Evolutionary conservation across 352 stramenopile genomes (phyloP).

Genomic region (Pythium monospermum): DNA sequence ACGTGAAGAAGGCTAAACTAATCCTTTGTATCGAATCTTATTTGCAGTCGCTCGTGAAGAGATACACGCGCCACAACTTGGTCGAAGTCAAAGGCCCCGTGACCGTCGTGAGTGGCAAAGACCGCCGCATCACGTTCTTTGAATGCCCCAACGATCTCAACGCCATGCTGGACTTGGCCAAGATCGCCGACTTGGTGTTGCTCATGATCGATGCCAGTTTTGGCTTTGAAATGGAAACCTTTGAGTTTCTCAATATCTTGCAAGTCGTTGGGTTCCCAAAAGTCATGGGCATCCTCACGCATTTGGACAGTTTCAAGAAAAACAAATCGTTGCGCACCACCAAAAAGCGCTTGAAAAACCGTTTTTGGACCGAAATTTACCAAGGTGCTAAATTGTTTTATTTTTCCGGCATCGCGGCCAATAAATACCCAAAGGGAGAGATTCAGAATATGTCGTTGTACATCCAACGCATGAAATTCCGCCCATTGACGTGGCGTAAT

Average conservation of each 20-base stretch:
- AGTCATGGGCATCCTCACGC: conserved; percentile 98
- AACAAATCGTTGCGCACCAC: conserved; percentile 97
- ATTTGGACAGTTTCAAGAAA: conserved; percentile 98
- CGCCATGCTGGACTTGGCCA: conserved; percentile 95
- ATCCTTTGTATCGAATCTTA: neutral
- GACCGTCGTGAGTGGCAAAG: conserved; percentile 98
- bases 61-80: conserved; percentile 99
- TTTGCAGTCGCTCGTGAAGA: conserved; percentile 93
- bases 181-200: conserved; percentile 98
- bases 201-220: conserved; percentile 99
- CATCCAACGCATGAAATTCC: conserved; percentile 97
- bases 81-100: conserved; percentile 96
- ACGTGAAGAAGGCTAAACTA: neutral
- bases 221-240: conserved; percentile 99
- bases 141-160: conserved; percentile 97
- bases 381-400: conserved; percentile 95
- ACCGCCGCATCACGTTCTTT: conserved; percentile 97
- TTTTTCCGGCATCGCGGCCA: conserved; percentile 96
- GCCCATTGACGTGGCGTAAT: conserved; percentile 98
- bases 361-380: conserved; percentile 99
- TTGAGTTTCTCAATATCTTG: conserved; percentile 99
- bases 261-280: conserved; percentile 91
- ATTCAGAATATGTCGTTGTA: conserved; percentile 97
- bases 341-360: conserved; percentile 98
- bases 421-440: conserved; percentile 99